Percentiles rank a stretch among this genome's conserved stretches.
Conservation (phyloP, 257 asterid genomes). For the Petunia axillaris region DNA sequence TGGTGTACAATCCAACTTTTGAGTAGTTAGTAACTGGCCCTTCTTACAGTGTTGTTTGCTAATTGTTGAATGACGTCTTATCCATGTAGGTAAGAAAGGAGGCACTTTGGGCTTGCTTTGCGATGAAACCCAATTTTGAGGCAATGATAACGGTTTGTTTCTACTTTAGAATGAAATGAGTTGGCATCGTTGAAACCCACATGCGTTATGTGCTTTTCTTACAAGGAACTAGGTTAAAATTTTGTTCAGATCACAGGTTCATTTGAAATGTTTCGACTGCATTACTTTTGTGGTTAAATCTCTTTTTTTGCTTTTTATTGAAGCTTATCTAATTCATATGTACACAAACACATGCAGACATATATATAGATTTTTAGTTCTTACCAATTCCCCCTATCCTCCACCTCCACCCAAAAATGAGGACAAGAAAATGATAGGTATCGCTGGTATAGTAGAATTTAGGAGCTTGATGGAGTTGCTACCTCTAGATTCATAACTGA, state of each 20-base stretch:
- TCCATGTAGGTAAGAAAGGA: slow-evolving; percentile 83
- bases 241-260: neutral
- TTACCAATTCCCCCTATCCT: neutral
- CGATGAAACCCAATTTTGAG: slow-evolving; percentile 81
- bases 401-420: neutral
- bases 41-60: slow-evolving; percentile 8
- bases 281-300: neutral
- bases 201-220: neutral
- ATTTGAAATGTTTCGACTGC: neutral
- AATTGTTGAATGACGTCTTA: slow-evolving; percentile 15
- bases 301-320: neutral
- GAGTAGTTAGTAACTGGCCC: neutral
- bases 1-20: slow-evolving; percentile 14
- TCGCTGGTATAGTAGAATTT: slow-evolving; percentile 1
- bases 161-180: slow-evolving; percentile 11
- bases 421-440: neutral
- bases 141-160: slow-evolving; percentile 83
- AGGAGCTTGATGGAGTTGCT: neutral
- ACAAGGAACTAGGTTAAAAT: neutral
- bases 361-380: neutral
- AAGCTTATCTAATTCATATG: neutral
- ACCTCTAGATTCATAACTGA: slow-evolving; percentile 1
- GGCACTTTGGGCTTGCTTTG: slow-evolving; percentile 99
- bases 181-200: neutral
- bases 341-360: neutral